Conservation (phyloP, 108 stramenopile species). For the Seminavis robusta region DNA sequence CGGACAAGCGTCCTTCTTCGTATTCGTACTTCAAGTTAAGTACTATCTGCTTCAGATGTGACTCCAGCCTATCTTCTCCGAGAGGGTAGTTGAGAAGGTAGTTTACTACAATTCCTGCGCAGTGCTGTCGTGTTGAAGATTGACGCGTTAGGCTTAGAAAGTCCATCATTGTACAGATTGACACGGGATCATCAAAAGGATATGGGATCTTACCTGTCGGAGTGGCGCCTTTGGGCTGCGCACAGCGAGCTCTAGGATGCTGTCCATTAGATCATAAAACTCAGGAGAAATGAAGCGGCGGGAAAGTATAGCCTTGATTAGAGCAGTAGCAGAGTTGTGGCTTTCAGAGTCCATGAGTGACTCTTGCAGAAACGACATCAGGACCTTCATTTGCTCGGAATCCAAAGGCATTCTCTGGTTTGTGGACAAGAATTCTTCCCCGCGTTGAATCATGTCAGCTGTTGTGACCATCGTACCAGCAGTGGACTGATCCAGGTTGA, state of each 20-base stretch:
- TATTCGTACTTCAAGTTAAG: slow-evolving; percentile 87
- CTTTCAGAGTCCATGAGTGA: slow-evolving; percentile 70
- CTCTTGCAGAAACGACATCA: slow-evolving; percentile 55
- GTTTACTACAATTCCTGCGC: slow-evolving; percentile 62
- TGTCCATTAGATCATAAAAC: slow-evolving; percentile 87
- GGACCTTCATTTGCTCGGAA: slow-evolving; percentile 75
- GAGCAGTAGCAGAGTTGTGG: slow-evolving; percentile 74
- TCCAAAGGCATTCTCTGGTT: slow-evolving; percentile 37
- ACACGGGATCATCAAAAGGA: not conserved
- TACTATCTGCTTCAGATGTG: slow-evolving; percentile 75
- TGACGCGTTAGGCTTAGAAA: slow-evolving; percentile 1
- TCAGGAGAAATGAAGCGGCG: slow-evolving; percentile 70
- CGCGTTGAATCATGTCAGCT: not conserved
- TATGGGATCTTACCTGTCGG: slow-evolving; percentile 52
- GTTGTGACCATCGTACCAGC: not conserved
- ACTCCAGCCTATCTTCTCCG: slow-evolving; percentile 65
- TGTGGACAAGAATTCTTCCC: slow-evolving; percentile 5
- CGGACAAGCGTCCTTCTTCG: slow-evolving; percentile 84
- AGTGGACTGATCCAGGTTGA: slow-evolving; percentile 12
- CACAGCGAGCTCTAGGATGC: slow-evolving; percentile 66
- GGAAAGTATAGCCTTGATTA: slow-evolving; percentile 66
- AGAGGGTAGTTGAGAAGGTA: slow-evolving; percentile 90
- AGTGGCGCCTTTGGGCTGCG: slow-evolving; percentile 71
- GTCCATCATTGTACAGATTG: not conserved
- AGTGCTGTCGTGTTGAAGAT: no score